These are phyloP conservation scores for Paramarasmius palmivorus DNA, from an alignment of 1,284 basidiomycete genomes.

Conservation along the genomic window DNA sequence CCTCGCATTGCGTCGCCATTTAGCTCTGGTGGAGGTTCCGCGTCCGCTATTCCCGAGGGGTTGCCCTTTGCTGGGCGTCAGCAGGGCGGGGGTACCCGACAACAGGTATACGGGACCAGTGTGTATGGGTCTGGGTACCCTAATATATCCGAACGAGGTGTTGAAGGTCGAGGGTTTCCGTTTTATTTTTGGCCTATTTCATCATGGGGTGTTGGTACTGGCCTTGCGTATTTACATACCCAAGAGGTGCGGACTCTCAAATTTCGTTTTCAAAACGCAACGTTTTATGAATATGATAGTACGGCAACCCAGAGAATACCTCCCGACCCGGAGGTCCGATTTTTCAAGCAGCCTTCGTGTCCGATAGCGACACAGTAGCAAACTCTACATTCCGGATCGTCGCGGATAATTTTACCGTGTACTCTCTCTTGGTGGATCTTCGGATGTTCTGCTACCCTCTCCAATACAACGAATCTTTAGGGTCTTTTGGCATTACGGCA, in stretches of 20 bases:
- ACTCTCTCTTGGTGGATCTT: too few species aligned
- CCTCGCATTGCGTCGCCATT: constrained; percentile 12
- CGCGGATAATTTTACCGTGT: constrained; percentile 57
- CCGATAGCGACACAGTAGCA: too few species aligned
- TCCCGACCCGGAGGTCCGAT: constrained; percentile 61
- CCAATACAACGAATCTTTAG: too few species aligned
- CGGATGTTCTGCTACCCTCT: too few species aligned
- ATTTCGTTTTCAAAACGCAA: not conserved
- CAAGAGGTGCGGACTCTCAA: constrained; percentile 28
- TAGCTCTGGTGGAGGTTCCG: constrained; percentile 13
- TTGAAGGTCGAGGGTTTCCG: constrained; percentile 49
- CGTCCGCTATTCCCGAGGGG: constrained; percentile 10
- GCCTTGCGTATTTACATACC: constrained; percentile 40
- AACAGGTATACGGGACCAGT: constrained; percentile 30
- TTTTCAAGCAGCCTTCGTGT: constrained; percentile 49
- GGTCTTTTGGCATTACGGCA: constrained; percentile 23
- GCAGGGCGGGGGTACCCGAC: constrained; percentile 32
- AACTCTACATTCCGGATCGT: constrained; percentile 56
- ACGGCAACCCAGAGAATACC: constrained; percentile 50
- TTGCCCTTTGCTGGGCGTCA: constrained; percentile 12
- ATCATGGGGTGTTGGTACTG: constrained; percentile 43
- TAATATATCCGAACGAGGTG: constrained; percentile 40
- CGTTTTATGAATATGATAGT: constrained; percentile 40
- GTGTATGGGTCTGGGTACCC: constrained; percentile 62
- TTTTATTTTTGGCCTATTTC: constrained; percentile 63